A percentile compares a stretch with the other conserved stretches of the same genome.
Conservation (phyloP, 768 basidiomycete species). For the Leucosporidium scottii region DNA sequence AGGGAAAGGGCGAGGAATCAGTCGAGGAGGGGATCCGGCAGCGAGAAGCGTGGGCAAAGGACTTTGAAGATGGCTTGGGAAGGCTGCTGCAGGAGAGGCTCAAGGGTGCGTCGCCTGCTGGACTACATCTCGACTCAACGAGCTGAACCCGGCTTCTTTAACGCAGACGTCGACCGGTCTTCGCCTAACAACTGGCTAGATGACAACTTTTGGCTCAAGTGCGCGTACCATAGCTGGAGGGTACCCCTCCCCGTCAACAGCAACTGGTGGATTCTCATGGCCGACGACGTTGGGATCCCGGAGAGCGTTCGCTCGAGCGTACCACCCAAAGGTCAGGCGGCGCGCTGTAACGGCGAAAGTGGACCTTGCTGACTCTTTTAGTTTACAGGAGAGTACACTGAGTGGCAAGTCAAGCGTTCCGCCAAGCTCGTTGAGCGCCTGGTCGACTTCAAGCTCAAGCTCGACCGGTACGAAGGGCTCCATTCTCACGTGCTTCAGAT, state of each 20-base stretch:
- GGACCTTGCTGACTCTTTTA: background rate
- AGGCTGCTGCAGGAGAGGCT: conserved; percentile 63
- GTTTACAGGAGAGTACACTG: conserved; percentile 48
- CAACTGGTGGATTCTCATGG: conserved; percentile 91
- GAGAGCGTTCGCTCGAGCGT: conserved; percentile 32
- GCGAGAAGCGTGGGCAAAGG: conserved; percentile 56
- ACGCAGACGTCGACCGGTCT: conserved; percentile 63
- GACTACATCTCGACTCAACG: too few relatives aligned
- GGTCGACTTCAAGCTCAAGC: conserved; percentile 58
- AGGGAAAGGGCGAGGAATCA: conserved; percentile 4
- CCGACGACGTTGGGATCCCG: conserved; percentile 63
- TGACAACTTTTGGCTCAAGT: conserved; percentile 84
- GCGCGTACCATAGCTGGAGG: conserved; percentile 81
- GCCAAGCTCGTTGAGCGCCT: conserved; percentile 70
- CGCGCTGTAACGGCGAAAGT: too few relatives aligned
- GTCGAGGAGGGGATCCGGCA: conserved; percentile 53
- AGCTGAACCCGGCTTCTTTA: background rate
- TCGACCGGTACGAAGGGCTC: conserved; percentile 26
- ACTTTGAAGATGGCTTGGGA: conserved; percentile 68
- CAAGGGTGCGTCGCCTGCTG: conserved; percentile 50
- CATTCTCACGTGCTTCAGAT: too few relatives aligned
- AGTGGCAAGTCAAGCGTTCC: conserved; percentile 79
- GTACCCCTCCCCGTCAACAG: conserved; percentile 79
- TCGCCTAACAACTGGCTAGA: conserved; percentile 91
- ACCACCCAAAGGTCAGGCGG: conserved; percentile 16